These are phyloP conservation scores for Aphanomyces stellatus DNA, from an alignment of 352 stramenopile genomes.

Conservation along the genomic window DNA sequence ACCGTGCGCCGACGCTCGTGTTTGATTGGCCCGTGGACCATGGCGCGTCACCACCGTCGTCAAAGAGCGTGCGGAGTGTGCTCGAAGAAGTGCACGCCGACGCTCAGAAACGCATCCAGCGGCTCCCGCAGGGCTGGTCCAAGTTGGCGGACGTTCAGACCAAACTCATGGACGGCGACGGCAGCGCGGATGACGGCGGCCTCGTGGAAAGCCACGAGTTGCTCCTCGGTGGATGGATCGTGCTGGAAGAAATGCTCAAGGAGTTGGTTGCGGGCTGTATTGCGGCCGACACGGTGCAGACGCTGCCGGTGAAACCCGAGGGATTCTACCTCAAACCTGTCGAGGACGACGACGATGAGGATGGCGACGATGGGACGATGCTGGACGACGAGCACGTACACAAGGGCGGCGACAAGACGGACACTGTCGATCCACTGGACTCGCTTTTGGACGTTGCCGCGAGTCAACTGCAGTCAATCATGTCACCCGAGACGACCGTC, in stretches of 20 bases:
- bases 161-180: slow-evolving; percentile 59
- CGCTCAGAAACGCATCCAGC: slow-evolving; percentile 45
- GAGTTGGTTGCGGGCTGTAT: slow-evolving; percentile 78
- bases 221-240: slow-evolving; percentile 60
- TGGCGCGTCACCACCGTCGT: slow-evolving; percentile 45
- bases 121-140: slow-evolving; percentile 40
- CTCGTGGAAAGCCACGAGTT: slow-evolving; percentile 55
- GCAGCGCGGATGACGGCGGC: slow-evolving; percentile 39
- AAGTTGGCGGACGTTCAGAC: slow-evolving; percentile 45
- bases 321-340: slow-evolving; percentile 56
- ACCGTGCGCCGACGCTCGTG: slow-evolving; percentile 23
- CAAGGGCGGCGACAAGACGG: background rate
- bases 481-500: background rate
- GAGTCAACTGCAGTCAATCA: slow-evolving; percentile 12
- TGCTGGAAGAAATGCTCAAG: slow-evolving; percentile 80
- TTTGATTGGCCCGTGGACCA: slow-evolving; percentile 14
- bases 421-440: too few relatives aligned
- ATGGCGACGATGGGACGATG: background rate
- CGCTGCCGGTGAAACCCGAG: slow-evolving; percentile 66
- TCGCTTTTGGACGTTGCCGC: slow-evolving; percentile 4
- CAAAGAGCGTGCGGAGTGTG: slow-evolving; percentile 61
- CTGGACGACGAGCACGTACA: background rate
- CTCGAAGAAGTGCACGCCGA: slow-evolving; percentile 73
- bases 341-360: background rate
- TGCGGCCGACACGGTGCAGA: slow-evolving; percentile 58